Percentiles rank a stretch among this genome's conserved stretches.
phyloP scores from a whole-genome alignment of 2,329 filamentous ascomycete species.

The Penicillium sp. region DNA sequence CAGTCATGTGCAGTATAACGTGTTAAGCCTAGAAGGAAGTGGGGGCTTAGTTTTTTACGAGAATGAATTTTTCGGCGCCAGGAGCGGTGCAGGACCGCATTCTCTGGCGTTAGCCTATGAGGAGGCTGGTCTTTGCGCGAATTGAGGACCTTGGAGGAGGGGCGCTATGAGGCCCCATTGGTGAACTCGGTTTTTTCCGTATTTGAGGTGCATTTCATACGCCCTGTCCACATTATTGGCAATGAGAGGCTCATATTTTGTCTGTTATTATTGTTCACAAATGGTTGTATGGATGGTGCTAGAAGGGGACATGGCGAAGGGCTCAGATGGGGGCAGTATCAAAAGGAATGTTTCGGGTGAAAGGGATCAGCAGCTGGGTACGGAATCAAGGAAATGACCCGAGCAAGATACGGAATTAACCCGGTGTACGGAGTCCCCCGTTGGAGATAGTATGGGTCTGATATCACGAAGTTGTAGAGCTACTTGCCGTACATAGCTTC shows the following conservation, averaged over 20 bases:
- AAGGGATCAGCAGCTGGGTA: neutral
- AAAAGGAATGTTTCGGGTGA: neutral
- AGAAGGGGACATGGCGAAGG: slow-evolving; percentile 4
- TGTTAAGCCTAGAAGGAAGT: neutral
- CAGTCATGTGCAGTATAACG: slow-evolving; percentile 10
- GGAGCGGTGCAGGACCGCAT: slow-evolving; percentile 15
- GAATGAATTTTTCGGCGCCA: slow-evolving; percentile 21
- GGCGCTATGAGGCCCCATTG: slow-evolving; percentile 18
- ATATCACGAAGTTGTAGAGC: slow-evolving; percentile 6
- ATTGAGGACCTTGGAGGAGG: slow-evolving; percentile 26
- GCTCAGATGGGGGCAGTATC: slow-evolving; percentile 1
- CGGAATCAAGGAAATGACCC: neutral
- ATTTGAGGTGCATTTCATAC: slow-evolving; percentile 7
- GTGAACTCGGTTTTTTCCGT: slow-evolving; percentile 5
- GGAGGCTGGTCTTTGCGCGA: slow-evolving; percentile 10
- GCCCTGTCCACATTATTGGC: neutral
- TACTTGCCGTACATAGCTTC: neutral
- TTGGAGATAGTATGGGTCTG: slow-evolving; percentile 1
- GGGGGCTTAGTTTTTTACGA: neutral
- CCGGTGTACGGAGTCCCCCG: neutral
- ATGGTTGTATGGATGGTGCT: neutral
- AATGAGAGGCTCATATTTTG: neutral
- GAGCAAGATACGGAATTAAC: neutral
- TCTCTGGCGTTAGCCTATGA: slow-evolving; percentile 18
- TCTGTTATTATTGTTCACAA: neutral